These are phyloP conservation scores for Amoeboaphelidium occidentale DNA, from an alignment of 371 early-diverging fungal species.

Conservation along the genomic window DNA sequence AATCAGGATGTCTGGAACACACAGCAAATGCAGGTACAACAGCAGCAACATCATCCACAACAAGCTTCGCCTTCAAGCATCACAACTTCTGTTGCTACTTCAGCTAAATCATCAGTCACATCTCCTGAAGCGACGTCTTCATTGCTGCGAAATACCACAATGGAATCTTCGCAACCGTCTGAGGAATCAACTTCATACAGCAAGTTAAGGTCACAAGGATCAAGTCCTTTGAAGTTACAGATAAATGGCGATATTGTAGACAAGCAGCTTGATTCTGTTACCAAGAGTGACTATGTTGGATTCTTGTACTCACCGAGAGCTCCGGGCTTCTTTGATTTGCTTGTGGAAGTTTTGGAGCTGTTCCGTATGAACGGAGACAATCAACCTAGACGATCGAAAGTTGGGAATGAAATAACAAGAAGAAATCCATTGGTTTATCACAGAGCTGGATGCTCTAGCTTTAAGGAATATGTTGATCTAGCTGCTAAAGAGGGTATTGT, in stretches of 20 bases:
- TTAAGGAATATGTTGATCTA: background rate
- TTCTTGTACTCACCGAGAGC: slow-evolving; percentile 1
- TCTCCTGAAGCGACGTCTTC: no score
- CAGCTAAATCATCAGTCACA: no score
- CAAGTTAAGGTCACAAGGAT: no score
- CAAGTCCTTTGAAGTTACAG: no score
- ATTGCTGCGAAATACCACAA: no score
- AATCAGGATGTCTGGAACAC: slow-evolving; percentile 3
- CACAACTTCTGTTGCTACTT: no score
- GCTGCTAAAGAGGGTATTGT: background rate
- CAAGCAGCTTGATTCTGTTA: no score
- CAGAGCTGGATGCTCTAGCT: background rate
- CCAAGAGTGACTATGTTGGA: background rate
- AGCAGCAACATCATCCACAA: background rate
- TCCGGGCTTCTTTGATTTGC: slow-evolving; percentile 7
- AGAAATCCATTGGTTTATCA: background rate
- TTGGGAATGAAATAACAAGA: background rate
- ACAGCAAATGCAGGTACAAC: background rate
- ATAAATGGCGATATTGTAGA: no score
- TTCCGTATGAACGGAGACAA: background rate
- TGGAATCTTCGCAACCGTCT: no score
- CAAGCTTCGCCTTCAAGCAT: no score
- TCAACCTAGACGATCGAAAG: background rate
- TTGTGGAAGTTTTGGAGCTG: slow-evolving; percentile 3
- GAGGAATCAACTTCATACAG: no score